phyloP scores from a whole-genome alignment of 768 basidiomycete genomes.

The Psilocybe cubensis region DNA sequence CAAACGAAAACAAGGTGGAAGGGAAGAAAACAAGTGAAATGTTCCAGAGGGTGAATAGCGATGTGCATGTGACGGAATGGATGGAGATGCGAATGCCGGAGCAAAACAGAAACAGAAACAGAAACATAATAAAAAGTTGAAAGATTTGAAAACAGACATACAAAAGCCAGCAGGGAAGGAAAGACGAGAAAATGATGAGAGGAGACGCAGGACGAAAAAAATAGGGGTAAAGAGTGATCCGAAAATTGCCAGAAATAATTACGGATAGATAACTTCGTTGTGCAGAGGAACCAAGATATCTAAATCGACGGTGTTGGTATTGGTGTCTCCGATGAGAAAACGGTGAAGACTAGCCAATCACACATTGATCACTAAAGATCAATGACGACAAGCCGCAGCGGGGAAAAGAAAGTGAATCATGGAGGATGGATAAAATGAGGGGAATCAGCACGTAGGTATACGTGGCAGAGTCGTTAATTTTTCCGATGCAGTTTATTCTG shows the following conservation, averaged over 20 bases:
- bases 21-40: too few relatives aligned
- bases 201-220: neutral
- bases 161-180: too few relatives aligned
- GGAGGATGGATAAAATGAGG: neutral
- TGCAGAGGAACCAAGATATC: too few relatives aligned
- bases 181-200: neutral
- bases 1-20: neutral
- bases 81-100: neutral
- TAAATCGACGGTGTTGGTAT: neutral
- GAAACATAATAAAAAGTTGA: neutral
- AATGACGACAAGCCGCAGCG: too few relatives aligned
- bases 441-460: neutral
- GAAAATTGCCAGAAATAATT: neutral
- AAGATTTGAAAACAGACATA: neutral
- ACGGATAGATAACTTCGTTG: neutral
- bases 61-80: too few relatives aligned
- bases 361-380: neutral
- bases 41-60: neutral
- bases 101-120: neutral
- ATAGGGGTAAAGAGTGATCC: neutral
- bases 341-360: neutral
- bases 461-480: conserved; percentile 5
- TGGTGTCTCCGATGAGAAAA: neutral
- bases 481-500: too few relatives aligned
- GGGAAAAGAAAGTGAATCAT: neutral